Evolutionary conservation across 148 eudicot species (phyloP).

Genomic region (Mesembryanthemum crystallinum): DNA sequence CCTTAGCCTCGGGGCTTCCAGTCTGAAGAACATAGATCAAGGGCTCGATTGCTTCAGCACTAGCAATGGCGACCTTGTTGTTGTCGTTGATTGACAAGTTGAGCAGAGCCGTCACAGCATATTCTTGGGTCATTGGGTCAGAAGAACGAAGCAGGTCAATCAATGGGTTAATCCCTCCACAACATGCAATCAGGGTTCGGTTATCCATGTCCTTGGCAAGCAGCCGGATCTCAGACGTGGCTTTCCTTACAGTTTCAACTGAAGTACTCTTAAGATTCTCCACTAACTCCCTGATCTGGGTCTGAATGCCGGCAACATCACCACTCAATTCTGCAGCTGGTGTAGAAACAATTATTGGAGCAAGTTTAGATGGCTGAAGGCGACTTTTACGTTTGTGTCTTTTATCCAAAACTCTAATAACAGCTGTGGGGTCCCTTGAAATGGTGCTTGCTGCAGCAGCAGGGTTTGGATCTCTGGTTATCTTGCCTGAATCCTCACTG

Average conservation of each 20-base stretch:
- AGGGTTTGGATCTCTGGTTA: slow-evolving; percentile 40
- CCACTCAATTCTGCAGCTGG: slow-evolving; percentile 40
- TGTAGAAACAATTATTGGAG: slow-evolving; percentile 49
- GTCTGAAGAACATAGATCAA: slow-evolving; percentile 72
- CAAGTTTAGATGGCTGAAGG: slow-evolving; percentile 46
- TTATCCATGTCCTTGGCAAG: slow-evolving; percentile 80
- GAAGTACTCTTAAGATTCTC: slow-evolving; percentile 54
- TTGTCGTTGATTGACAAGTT: slow-evolving; percentile 80
- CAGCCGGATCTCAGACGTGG: slow-evolving; percentile 57
- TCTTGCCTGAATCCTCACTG: slow-evolving; percentile 37
- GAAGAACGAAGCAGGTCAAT: slow-evolving; percentile 55
- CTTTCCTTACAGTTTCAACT: slow-evolving; percentile 51
- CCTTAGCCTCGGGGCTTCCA: slow-evolving; percentile 78
- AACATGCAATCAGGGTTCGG: slow-evolving; percentile 58
- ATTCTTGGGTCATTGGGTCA: slow-evolving; percentile 59
- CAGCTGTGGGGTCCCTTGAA: slow-evolving; percentile 38
- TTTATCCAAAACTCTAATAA: slow-evolving; percentile 35
- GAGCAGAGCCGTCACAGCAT: slow-evolving; percentile 83
- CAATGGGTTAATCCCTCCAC: slow-evolving; percentile 61
- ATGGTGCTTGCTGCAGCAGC: slow-evolving; percentile 28
- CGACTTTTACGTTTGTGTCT: slow-evolving; percentile 45
- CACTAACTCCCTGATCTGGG: slow-evolving; percentile 47
- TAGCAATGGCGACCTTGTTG: slow-evolving; percentile 68
- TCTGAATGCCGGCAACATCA: slow-evolving; percentile 46
- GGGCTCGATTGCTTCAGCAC: slow-evolving; percentile 71